These are phyloP conservation scores for Chaetomium sp. DNA, from an alignment of 2,329 filamentous ascomycete genomes.

Conservation along the genomic window DNA sequence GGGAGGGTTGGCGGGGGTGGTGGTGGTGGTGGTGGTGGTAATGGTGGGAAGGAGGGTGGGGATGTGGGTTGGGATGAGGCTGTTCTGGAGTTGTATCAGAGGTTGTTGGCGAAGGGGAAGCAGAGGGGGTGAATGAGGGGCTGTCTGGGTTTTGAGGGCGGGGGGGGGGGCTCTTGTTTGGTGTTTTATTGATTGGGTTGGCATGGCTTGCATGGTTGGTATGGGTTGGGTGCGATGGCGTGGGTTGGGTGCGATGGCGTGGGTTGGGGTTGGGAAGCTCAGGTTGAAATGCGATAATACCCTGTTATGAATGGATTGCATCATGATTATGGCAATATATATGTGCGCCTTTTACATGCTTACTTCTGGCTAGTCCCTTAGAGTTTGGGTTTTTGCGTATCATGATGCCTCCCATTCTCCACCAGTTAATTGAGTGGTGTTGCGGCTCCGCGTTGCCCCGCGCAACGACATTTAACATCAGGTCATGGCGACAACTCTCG, in stretches of 20 bases:
- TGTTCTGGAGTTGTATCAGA: slow-evolving; percentile 57
- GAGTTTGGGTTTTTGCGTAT: neutral
- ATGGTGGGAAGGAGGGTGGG: slow-evolving; percentile 32
- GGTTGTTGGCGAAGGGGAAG: slow-evolving; percentile 57
- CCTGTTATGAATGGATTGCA: slow-evolving; percentile 15
- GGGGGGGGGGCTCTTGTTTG: neutral
- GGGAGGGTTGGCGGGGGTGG: slow-evolving; percentile 37
- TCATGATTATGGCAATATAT: slow-evolving; percentile 9
- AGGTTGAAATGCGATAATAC: slow-evolving; percentile 21
- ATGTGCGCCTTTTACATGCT: neutral
- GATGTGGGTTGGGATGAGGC: slow-evolving; percentile 55
- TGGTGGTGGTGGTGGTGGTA: slow-evolving; percentile 49
- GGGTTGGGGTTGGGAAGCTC: neutral
- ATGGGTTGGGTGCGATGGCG: neutral
- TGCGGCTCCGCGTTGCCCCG: slow-evolving; percentile 20
- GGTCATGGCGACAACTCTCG: neutral
- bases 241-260: neutral
- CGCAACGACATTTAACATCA: slow-evolving; percentile 14
- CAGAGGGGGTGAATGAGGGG: neutral
- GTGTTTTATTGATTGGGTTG: neutral
- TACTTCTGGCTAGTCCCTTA: neutral
- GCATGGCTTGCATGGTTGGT: neutral
- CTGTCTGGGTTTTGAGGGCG: neutral
- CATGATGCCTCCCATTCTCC: neutral
- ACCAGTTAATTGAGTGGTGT: neutral